phyloP scores from a whole-genome alignment of 2,329 filamentous ascomycete species.

The Thielaviopsis musarum region DNA sequence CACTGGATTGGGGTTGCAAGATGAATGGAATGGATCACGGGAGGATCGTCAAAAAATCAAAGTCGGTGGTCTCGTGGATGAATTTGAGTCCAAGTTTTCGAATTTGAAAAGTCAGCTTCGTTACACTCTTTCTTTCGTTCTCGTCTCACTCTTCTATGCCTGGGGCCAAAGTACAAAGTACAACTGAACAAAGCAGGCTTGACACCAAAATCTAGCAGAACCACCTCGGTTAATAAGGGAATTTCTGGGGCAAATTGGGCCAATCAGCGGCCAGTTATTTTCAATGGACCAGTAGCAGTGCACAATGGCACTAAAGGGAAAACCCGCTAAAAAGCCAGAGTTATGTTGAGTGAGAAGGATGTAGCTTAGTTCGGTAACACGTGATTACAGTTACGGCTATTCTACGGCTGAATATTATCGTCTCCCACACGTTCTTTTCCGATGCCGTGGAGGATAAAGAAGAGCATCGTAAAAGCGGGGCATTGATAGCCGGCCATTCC shows the following conservation, averaged over 20 bases:
- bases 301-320: slow-evolving; percentile 4
- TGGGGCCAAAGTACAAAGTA: not conserved
- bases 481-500: not conserved
- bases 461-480: not conserved
- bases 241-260: not conserved
- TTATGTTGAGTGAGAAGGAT: not conserved
- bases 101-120: slow-evolving; percentile 1
- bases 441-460: not conserved
- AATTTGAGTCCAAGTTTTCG: not conserved
- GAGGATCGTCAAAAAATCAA: slow-evolving; percentile 2
- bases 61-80: slow-evolving; percentile 1
- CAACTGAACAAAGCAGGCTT: not conserved
- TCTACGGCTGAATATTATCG: slow-evolving; percentile 4
- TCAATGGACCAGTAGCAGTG: slow-evolving; percentile 8
- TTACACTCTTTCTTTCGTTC: not conserved
- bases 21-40: not conserved
- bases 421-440: slow-evolving; percentile 5
- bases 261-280: slow-evolving; percentile 11
- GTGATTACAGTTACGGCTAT: slow-evolving; percentile 2
- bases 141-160: not conserved
- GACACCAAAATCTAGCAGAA: slow-evolving; percentile 2
- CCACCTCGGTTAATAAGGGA: slow-evolving; percentile 12
- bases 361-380: not conserved
- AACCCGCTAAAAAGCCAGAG: not conserved
- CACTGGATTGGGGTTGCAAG: slow-evolving; percentile 1